Evolutionary conservation across 2,329 filamentous ascomycete genomes (phyloP), one percentile per base, ranked within the genome.

Genomic region (Scedosporium boydii): DNA sequence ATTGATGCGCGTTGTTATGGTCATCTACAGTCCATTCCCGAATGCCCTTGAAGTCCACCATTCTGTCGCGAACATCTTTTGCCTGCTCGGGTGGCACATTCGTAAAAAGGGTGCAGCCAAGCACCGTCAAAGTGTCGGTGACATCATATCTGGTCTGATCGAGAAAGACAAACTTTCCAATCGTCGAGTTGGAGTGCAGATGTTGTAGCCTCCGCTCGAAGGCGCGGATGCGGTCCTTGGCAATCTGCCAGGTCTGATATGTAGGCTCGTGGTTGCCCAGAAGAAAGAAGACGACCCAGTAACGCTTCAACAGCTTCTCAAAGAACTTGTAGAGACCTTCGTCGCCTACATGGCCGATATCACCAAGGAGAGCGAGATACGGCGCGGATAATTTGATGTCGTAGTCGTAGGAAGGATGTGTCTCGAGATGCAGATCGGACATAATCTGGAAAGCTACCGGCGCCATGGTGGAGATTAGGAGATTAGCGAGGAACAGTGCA

Each of bases 241-340:
- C 57, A 26, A 21, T 51, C 18, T 44, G 60, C 57, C 63, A 62
- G 14, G 55, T 38, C 55, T 55, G 46, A 48, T 62, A 63, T 64
- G 77, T 79, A 3, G 78, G 74, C 65, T 82, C 79, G 66, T 81
- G 77, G 64, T 82, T 82, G 2, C 79, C 78, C 6, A 77, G 68
- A 0, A 81, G 66, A 38, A 78, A 73, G 62, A 81, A 76, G 26
- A 81, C 76, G 10, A 70, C 67, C 58, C 72, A 63, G 65, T 78
- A 81, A 5, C 73, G 70, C 1, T 56, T 61, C 2, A 80, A 72
- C 64, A 80, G 78, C 9, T 63, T 61, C 51, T 70, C 68, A 9
- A 81, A 69, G 65, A 80, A 81, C 4, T 62, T 23, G 60, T 77
- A 74, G 62, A 76, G 74, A 4, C 69, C 70, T 26, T 74, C 69